Conservation (phyloP, 345 rosid genomes). For the Physaria fendleri region DNA sequence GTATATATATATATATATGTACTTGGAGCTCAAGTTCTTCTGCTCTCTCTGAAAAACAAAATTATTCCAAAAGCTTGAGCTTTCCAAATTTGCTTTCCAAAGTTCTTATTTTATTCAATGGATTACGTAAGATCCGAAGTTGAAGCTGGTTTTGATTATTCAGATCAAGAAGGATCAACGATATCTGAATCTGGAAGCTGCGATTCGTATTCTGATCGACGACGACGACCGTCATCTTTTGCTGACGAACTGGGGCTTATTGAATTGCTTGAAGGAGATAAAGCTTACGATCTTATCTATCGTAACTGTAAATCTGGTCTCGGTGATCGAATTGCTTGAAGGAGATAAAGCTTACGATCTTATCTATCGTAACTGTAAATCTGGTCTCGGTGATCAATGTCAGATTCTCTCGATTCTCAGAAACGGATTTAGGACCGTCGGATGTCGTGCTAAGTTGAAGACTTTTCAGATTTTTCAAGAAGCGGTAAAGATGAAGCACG, state of each 20-base stretch:
- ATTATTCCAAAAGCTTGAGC: not conserved
- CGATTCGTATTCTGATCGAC: constrained; percentile 22
- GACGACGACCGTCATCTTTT: not conserved
- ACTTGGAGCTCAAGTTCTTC: constrained; percentile 26
- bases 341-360: constrained; percentile 47
- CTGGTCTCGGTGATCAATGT: constrained; percentile 38
- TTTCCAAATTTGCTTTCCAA: not conserved
- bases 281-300: constrained; percentile 39
- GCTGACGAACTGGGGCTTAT: constrained; percentile 29
- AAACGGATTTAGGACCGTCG: constrained; percentile 29
- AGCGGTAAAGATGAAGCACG: constrained; percentile 45
- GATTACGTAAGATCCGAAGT: constrained; percentile 14
- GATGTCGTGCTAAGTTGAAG: constrained; percentile 47
- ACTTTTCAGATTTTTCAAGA: constrained; percentile 45
- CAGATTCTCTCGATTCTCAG: constrained; percentile 40
- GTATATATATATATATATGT: not conserved
- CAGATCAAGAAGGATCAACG: constrained; percentile 32
- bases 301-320: constrained; percentile 40
- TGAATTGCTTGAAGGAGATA: constrained; percentile 43
- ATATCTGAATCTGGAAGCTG: constrained; percentile 56
- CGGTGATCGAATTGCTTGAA: constrained; percentile 34
- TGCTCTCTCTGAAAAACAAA: not conserved
- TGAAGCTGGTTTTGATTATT: constrained; percentile 3
- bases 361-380: constrained; percentile 37
- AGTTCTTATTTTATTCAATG: constrained; percentile 1